Conservation (phyloP, 345 rosid species). For the Populus nigra region DNA sequence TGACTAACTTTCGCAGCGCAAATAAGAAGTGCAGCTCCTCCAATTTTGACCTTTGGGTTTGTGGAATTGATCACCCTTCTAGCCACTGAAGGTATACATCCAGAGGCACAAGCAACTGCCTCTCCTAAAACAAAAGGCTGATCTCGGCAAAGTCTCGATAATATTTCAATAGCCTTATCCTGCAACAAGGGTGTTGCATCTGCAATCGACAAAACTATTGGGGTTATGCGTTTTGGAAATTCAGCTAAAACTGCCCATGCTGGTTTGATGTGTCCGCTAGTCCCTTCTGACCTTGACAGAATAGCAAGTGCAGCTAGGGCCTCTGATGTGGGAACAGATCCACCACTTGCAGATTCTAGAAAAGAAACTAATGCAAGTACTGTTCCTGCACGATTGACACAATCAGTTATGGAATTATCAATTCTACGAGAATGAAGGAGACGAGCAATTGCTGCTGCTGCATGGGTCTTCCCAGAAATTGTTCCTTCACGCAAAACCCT, state of each 20-base stretch:
- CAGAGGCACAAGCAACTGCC: slow-evolving; percentile 56
- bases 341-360: slow-evolving; percentile 70
- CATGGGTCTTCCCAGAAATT: slow-evolving; percentile 83
- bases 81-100: slow-evolving; percentile 65
- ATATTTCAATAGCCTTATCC: slow-evolving; percentile 92
- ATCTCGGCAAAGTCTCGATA: slow-evolving; percentile 82
- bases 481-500: slow-evolving; percentile 91
- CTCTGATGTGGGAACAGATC: slow-evolving; percentile 68
- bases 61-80: slow-evolving; percentile 68
- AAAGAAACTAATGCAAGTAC: slow-evolving; percentile 92
- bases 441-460: slow-evolving; percentile 95
- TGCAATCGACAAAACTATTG: slow-evolving; percentile 78
- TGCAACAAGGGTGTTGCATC: slow-evolving; percentile 70
- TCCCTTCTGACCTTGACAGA: slow-evolving; percentile 68
- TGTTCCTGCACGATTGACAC: slow-evolving; percentile 87
- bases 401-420: slow-evolving; percentile 69
- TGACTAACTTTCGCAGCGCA: slow-evolving; percentile 92
- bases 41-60: slow-evolving; percentile 74
- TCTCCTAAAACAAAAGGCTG: slow-evolving; percentile 82
- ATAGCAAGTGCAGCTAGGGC: slow-evolving; percentile 92
- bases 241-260: slow-evolving; percentile 93
- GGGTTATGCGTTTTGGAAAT: slow-evolving; percentile 67
- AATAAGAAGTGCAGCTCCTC: slow-evolving; percentile 88
- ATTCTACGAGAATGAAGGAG: slow-evolving; percentile 68
- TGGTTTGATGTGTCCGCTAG: slow-evolving; percentile 61